Evolutionary conservation across 129 eudicot genomes (phyloP).

Genomic region (Gnaphalium uliginosum): DNA sequence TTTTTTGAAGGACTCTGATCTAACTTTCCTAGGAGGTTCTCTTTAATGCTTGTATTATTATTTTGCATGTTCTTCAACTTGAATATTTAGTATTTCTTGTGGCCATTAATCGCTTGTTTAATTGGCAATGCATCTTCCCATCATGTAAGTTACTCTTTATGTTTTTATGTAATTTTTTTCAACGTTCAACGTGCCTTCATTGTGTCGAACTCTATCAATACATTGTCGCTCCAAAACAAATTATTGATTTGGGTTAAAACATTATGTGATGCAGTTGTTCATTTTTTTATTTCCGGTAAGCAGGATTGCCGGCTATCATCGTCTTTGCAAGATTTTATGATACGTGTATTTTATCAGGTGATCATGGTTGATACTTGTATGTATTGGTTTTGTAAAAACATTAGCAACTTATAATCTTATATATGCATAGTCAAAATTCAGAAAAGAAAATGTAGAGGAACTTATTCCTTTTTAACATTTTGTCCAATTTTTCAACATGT

Average conservation of each 20-base stretch:
- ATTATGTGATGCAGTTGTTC: no score
- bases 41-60: neutral
- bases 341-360: neutral
- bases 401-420: neutral
- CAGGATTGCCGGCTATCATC: no score
- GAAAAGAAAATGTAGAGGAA: neutral
- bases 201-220: no score
- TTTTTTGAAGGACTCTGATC: constrained; percentile 69
- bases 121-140: neutral
- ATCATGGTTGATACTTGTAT: neutral
- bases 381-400: no score
- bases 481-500: constrained; percentile 15
- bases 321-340: neutral
- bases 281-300: no score
- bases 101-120: neutral
- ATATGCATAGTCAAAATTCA: neutral
- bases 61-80: neutral
- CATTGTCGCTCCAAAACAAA: no score
- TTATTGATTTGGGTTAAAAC: no score
- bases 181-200: no score
- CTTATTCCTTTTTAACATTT: constrained; percentile 3
- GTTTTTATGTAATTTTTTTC: no score
- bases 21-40: neutral
- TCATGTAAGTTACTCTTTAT: neutral
- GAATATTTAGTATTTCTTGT: neutral